Evolutionary conservation across 2,329 filamentous ascomycete genomes (phyloP), one percentile per base, ranked within the genome.

Genomic region (Hypoxylon sp.): DNA sequence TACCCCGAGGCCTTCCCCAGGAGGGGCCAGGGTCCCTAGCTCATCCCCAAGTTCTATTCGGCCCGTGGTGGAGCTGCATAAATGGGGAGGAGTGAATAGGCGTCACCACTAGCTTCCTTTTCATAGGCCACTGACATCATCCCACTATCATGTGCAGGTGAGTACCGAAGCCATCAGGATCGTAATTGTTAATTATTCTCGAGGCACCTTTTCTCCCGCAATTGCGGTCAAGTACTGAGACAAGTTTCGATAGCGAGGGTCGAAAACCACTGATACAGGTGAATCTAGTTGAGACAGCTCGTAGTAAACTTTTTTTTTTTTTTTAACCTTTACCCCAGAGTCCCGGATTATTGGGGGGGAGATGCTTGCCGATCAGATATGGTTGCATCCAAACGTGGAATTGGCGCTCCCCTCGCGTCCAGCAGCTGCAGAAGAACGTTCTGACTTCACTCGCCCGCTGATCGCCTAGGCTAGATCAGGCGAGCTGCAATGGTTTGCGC

Each of bases 21-120:
- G 24, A 10, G 29, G 54, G 29, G 32, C 55, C 44, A 24, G 56
- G 56, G 48, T 44, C 66, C 63, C 69, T 54, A 67, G 69, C 46
- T 64, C 63, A 67, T 58, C 39, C 55, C 62, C 66, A 64, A 69
- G 32, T 60, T 69, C 63, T 71, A 71, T 71, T 71, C 69, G 69
- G 69, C 63, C 69, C 69, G 69, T 65, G 32, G 66, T 65, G 64
- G 67, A 52, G 54, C n/a, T 50, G 60, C 67, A 63, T 69, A 47
- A 63, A 67, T 65, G 57, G 67, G 55, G 39, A 50, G 32, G 58
- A 51, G 46, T 52, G 60, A 54, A 55, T 54, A 52, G 52, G 42
- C 56, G 62, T 62, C 55, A 51, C 55, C 51, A 56, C 48, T 57
- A 61, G 58, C 64, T 65, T 61, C 24, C 15, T 59, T 35, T 55